Evolutionary conservation across 805 yeast genomes (phyloP), one percentile per base, ranked within the genome.

Genomic region (Scheffersomyces lignosus): DNA sequence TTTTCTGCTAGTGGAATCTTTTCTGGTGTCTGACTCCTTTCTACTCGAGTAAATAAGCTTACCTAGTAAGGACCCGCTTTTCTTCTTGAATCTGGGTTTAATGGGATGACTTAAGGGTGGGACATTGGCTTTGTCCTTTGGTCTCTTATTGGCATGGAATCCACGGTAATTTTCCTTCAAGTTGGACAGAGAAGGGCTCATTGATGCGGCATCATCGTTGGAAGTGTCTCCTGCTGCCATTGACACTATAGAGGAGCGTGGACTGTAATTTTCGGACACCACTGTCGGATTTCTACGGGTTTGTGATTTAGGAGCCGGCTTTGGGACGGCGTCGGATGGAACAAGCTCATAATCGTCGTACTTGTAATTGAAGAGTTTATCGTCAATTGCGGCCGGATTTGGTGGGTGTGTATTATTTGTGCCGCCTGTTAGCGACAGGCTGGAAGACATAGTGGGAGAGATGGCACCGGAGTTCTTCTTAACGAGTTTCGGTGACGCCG

Each of bases 31-130:
- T 27, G 58, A 45, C 32, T 64, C 68, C 39, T 65, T 58, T 16
- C 70, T 46, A 37, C 44, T 57, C 3, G 62, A 49, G 40, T 66
- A 63, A 2, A 69, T 68, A 25, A 69, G 51, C 37, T 68, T 69
- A 4, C 71, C 71, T 18, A 69, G 49, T 30, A 70, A 45, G 1
- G 67, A 56, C 24, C 58, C 47, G 27, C 67, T 58, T 45, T 64
- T 60, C 45, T 66, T 70, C 40, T 58, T 60, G 49, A 66, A 64
- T 29, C 64, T 60, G 0, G 78, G 78, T 42, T 72, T 73, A 18
- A 75, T 68, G 1, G 79, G 79, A n/a, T 67, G 73, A 15, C 58
- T 45, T 30, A 72, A 60, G 3, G 80, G 79, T 1, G 80, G 78
- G 3, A 66, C 52, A 13, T 65, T 64, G 15, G 56, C 54, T 14